A percentile compares a stretch with the other conserved stretches of the same genome.
Evolutionary conservation across 352 stramenopile genomes (phyloP).

Genomic region (Phytophthora crassamura): DNA sequence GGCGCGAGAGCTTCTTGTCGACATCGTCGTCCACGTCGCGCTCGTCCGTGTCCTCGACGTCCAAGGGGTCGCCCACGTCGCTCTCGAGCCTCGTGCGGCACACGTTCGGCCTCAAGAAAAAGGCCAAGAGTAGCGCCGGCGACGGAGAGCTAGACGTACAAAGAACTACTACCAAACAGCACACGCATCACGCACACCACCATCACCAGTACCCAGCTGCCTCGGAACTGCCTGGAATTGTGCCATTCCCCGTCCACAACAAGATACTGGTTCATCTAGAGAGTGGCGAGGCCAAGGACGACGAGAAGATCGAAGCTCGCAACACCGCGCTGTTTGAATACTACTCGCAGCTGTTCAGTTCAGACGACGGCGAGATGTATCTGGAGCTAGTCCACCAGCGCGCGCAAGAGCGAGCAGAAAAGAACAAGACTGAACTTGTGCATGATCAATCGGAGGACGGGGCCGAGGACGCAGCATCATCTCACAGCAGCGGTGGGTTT

Average conservation of each 20-base stretch:
- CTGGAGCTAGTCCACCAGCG: slow-evolving; percentile 52
- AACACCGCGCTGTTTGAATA: slow-evolving; percentile 65
- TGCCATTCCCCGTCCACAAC: slow-evolving; percentile 47
- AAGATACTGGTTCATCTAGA: slow-evolving; percentile 64
- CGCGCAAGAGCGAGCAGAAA: slow-evolving; percentile 31
- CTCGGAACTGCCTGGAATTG: slow-evolving; percentile 41
- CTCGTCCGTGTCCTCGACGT: slow-evolving; percentile 49
- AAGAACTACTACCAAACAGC: slow-evolving; percentile 15
- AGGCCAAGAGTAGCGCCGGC: slow-evolving; percentile 1
- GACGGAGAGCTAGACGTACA: not conserved
- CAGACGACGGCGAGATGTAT: slow-evolving; percentile 61
- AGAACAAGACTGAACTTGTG: slow-evolving; percentile 26
- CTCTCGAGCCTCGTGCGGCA: slow-evolving; percentile 37
- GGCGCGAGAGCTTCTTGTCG: slow-evolving; percentile 52
- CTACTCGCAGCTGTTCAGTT: slow-evolving; percentile 75
- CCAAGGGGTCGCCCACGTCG: slow-evolving; percentile 34
- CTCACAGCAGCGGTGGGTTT: slow-evolving; percentile 27
- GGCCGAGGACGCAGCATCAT: slow-evolving; percentile 6
- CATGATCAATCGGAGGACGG: slow-evolving; percentile 18
- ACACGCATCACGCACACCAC: slow-evolving; percentile 16
- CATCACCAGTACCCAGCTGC: slow-evolving; percentile 8
- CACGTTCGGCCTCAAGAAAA: slow-evolving; percentile 41
- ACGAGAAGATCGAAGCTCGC: slow-evolving; percentile 55
- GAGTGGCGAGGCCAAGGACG: slow-evolving; percentile 51
- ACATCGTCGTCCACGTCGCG: slow-evolving; percentile 53